These are phyloP conservation scores for Coprinopsis cinerea DNA, from an alignment of 768 basidiomycete genomes.

Conservation along the genomic window DNA sequence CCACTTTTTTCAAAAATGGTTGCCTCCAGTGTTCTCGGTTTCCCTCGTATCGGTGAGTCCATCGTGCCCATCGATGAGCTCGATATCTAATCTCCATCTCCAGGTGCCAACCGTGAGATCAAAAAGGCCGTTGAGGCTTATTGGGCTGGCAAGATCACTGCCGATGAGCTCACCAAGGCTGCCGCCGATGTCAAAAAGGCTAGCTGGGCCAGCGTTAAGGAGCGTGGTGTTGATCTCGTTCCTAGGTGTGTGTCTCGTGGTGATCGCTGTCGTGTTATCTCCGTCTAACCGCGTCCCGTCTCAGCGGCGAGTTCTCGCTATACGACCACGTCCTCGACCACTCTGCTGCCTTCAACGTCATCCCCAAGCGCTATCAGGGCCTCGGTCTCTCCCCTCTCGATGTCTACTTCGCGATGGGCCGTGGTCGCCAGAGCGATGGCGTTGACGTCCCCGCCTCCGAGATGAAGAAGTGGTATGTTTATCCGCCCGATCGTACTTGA, in stretches of 20 bases:
- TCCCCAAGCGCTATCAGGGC: constrained; percentile 89
- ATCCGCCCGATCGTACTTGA: constrained; percentile 1
- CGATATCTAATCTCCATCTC: constrained; percentile 7
- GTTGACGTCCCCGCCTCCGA: constrained; percentile 97
- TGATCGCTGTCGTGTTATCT: constrained; percentile 13
- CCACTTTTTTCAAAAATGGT: constrained; percentile 50
- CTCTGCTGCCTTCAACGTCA: constrained; percentile 92
- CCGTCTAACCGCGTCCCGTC: constrained; percentile 14
- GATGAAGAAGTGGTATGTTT: constrained; percentile 97
- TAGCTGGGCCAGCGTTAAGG: constrained; percentile 84
- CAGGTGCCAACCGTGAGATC: constrained; percentile 90
- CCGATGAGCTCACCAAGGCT: constrained; percentile 80
- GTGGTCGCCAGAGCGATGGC: constrained; percentile 89
- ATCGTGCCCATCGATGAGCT: background rate
- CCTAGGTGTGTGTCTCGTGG: constrained; percentile 61
- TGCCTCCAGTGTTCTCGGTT: constrained; percentile 80
- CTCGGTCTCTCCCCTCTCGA: constrained; percentile 86
- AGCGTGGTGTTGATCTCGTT: constrained; percentile 80
- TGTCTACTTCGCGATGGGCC: constrained; percentile 98
- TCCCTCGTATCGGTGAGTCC: constrained; percentile 77
- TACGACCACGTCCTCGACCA: constrained; percentile 99
- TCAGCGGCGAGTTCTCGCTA: constrained; percentile 94
- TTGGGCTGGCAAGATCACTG: constrained; percentile 90
- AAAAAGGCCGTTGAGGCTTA: constrained; percentile 99
- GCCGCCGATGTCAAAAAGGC: constrained; percentile 84